These are phyloP conservation scores for Diaporthe ampelina DNA, from an alignment of 2,329 filamentous ascomycete genomes.

Conservation along the genomic window DNA sequence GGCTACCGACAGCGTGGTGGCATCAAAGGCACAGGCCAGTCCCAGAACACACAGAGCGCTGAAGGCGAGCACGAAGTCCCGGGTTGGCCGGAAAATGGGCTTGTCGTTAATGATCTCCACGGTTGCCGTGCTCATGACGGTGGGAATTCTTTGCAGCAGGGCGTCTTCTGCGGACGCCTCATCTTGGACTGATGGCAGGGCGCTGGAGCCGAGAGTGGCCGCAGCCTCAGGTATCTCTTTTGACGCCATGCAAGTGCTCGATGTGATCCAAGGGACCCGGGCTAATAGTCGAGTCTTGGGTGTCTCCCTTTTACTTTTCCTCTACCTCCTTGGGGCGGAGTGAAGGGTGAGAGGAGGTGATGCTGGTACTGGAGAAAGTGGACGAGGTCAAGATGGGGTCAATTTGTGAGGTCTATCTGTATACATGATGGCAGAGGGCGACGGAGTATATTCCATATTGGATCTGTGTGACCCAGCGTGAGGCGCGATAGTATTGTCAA, in stretches of 20 bases:
- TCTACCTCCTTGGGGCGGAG: background rate
- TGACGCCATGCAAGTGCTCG: background rate
- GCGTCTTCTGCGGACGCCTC: background rate
- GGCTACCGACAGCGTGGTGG: constrained; percentile 75
- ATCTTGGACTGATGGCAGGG: background rate
- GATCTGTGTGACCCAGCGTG: too few species aligned
- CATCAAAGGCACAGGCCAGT: constrained; percentile 75
- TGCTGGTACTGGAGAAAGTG: background rate
- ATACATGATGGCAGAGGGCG: too few species aligned
- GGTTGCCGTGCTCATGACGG: constrained; percentile 32
- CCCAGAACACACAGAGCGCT: constrained; percentile 66
- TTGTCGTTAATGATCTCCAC: constrained; percentile 43
- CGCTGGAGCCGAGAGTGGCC: background rate
- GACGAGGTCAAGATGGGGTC: too few species aligned
- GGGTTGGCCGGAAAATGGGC: constrained; percentile 50
- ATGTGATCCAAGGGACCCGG: too few species aligned
- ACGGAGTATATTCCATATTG: too few species aligned
- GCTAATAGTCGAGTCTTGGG: too few species aligned
- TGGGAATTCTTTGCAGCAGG: background rate
- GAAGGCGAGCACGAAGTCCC: constrained; percentile 62
- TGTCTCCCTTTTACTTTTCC: background rate
- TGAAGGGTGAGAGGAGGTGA: background rate
- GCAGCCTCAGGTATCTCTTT: background rate
- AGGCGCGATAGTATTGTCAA: too few species aligned
- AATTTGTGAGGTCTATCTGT: too few species aligned